Conservation (phyloP, 768 basidiomycete species). For the Leccinum imitatum region DNA sequence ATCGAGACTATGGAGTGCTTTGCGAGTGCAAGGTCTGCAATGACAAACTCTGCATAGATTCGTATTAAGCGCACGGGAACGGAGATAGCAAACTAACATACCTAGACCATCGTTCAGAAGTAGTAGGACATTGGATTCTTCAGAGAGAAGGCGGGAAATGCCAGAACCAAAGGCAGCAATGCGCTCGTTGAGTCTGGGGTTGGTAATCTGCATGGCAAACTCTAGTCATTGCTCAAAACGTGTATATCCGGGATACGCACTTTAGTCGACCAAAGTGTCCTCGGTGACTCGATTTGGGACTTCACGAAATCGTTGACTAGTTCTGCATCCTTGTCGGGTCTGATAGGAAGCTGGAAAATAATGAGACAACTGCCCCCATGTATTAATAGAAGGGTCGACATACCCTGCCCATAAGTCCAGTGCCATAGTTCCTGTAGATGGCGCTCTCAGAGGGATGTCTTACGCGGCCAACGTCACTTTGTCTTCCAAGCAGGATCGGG, state of each 20-base stretch:
- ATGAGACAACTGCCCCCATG: neutral
- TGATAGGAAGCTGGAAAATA: slow-evolving; percentile 60
- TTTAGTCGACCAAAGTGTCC: slow-evolving; percentile 80
- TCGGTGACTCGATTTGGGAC: slow-evolving; percentile 60
- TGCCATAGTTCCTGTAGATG: slow-evolving; percentile 87
- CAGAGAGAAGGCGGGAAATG: slow-evolving; percentile 54
- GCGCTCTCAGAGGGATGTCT: slow-evolving; percentile 82
- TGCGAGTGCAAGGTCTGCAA: slow-evolving; percentile 77
- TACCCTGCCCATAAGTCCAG: slow-evolving; percentile 79
- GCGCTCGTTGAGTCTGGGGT: slow-evolving; percentile 66
- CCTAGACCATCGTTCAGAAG: slow-evolving; percentile 80
- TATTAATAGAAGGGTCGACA: slow-evolving; percentile 29
- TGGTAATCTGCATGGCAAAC: slow-evolving; percentile 60
- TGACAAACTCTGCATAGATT: slow-evolving; percentile 60
- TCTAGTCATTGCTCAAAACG: neutral
- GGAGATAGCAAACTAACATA: slow-evolving; percentile 29
- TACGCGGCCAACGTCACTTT: slow-evolving; percentile 85
- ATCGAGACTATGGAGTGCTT: slow-evolving; percentile 66
- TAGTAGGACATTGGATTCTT: slow-evolving; percentile 68
- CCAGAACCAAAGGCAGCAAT: slow-evolving; percentile 74
- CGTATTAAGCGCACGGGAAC: neutral
- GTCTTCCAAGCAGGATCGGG: slow-evolving; percentile 88
- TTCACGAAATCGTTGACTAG: slow-evolving; percentile 66
- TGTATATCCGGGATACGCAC: slow-evolving; percentile 38
- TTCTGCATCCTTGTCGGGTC: slow-evolving; percentile 71